Base-by-base conservation (phyloP, 306 rosid species). In the Cicer cuneatum region DNA sequence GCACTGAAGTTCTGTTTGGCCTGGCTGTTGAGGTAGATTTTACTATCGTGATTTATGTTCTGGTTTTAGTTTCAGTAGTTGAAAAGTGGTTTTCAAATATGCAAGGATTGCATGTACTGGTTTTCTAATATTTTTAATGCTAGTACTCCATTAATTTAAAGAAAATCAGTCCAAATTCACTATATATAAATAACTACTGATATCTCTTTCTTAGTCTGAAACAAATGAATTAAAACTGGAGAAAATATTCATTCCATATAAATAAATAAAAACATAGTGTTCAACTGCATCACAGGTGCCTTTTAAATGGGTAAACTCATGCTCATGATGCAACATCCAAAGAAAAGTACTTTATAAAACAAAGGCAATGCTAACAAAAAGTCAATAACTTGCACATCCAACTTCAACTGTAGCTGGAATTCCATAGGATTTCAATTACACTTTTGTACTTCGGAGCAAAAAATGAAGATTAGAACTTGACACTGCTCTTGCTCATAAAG, bases 341-440 rank as follows among this genome's bases (percentile, higher is more conserved):
- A 29, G 19, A 35, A 45, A 66, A 76, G 13, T 12, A 10, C 39
- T 54, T 76, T 54, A 3, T 37, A 43, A 10, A 68, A 46, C 13
- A 60, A 15, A 18, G 41, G 37, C 68, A 35, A 69, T 16, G 46
- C 16, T 24, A 49, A 19, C 15, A 71, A 51, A 51, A 51, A 15
- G 24, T 15, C 24, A 51, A 62, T 51, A 71, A 7, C 5, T 46
- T 29, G 35, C 15, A 16, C 7, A 52, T 51, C 59, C 77, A 71
- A 33, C 14, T 62, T 45, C 19, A 60, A 35, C 6, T 62, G 6
- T 29, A 18, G 19, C 43, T 40, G 47, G 15, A 48, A 72, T 43
- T 56, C 63, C 48, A 42, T 24, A 35, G 62, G 69, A 73, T 45
- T 59, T 43, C 33, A 52, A 54, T 24, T 57, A 63, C 47, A 66